Percentiles rank a stretch among this genome's conserved stretches.
These are phyloP conservation scores for Daldinia eschscholtzii DNA, from an alignment of 2,329 filamentous ascomycete species.

Conservation along the genomic window DNA sequence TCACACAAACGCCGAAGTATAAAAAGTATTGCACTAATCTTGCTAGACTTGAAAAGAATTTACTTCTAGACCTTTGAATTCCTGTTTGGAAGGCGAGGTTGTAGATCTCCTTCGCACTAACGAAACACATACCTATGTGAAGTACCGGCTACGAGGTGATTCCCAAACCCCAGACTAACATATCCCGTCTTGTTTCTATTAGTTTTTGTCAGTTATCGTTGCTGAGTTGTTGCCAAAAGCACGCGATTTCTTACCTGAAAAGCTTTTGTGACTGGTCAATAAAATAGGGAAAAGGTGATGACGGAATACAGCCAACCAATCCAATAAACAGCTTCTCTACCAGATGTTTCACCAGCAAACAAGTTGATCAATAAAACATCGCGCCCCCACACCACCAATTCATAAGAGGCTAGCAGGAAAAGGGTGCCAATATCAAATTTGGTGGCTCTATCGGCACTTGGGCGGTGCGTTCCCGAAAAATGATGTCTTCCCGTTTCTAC, in stretches of 20 bases:
- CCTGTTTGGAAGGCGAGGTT: background rate
- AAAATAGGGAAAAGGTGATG: slow-evolving; percentile 28
- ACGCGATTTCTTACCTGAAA: slow-evolving; percentile 39
- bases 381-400: slow-evolving; percentile 44
- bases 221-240: slow-evolving; percentile 28
- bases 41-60: slow-evolving; percentile 2
- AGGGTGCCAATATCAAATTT: slow-evolving; percentile 39
- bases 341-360: slow-evolving; percentile 40
- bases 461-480: slow-evolving; percentile 31
- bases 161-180: background rate
- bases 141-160: background rate
- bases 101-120: background rate
- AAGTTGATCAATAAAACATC: slow-evolving; percentile 43
- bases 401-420: slow-evolving; percentile 33
- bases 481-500: slow-evolving; percentile 18
- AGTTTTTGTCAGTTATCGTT: background rate
- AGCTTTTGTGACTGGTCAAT: slow-evolving; percentile 25
- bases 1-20: slow-evolving; percentile 15
- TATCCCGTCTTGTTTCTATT: slow-evolving; percentile 12
- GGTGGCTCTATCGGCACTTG: slow-evolving; percentile 50
- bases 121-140: background rate
- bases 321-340: slow-evolving; percentile 18
- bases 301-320: slow-evolving; percentile 38
- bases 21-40: background rate
- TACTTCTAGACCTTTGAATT: background rate